phyloP scores from a whole-genome alignment of 768 basidiomycete genomes.

The Butyriboletus loyo region DNA sequence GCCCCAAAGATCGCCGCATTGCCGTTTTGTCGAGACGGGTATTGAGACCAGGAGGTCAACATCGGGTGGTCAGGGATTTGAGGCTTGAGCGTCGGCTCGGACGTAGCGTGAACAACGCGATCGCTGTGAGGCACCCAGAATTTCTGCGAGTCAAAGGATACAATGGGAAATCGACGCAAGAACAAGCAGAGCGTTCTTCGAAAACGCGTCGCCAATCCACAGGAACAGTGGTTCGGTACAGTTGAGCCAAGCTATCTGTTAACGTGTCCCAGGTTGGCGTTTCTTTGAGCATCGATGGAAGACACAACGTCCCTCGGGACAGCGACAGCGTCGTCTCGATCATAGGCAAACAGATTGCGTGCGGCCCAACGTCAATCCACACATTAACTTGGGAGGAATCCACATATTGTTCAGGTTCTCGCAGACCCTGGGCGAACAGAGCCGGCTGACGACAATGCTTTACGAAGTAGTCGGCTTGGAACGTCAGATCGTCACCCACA shows the following conservation, averaged over 20 bases:
- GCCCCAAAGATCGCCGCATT: constrained; percentile 52
- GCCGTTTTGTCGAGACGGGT: constrained; percentile 34
- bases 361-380: constrained; percentile 71
- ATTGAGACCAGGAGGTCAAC: constrained; percentile 41
- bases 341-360: constrained; percentile 56
- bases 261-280: constrained; percentile 46
- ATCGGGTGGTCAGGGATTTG: constrained; percentile 32
- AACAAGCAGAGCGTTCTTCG: constrained; percentile 38
- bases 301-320: constrained; percentile 36
- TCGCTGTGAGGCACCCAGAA: constrained; percentile 57
- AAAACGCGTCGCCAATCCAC: constrained; percentile 60
- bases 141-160: constrained; percentile 58
- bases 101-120: neutral
- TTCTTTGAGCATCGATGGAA: constrained; percentile 50
- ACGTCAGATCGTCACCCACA: constrained; percentile 49
- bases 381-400: constrained; percentile 34
- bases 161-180: constrained; percentile 52
- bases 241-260: constrained; percentile 41
- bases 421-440: constrained; percentile 48
- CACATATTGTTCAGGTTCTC: constrained; percentile 33
- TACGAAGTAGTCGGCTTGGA: constrained; percentile 51
- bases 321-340: constrained; percentile 34
- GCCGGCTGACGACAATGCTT: constrained; percentile 60
- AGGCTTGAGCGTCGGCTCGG: constrained; percentile 1
- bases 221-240: constrained; percentile 42